Percentiles rank a stretch among this genome's conserved stretches.
These are phyloP conservation scores for Rhynchosporium agropyri DNA, from an alignment of 2,329 filamentous ascomycete species.

Conservation along the genomic window DNA sequence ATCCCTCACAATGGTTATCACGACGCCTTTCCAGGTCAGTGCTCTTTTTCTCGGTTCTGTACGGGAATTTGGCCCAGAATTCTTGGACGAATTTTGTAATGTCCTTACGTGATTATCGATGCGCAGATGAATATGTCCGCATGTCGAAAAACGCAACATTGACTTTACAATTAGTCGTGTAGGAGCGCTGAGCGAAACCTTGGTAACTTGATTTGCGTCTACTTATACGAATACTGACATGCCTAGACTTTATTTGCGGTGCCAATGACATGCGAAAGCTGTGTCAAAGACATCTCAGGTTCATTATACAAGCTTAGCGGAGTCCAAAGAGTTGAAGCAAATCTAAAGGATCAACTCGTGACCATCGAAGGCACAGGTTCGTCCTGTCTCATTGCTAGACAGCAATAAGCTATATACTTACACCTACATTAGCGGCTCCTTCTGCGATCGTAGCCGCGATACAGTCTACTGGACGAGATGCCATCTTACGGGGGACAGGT, in stretches of 20 bases:
- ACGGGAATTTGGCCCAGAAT: no score
- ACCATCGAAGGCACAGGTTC: slow-evolving; percentile 80
- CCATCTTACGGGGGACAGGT: slow-evolving; percentile 88
- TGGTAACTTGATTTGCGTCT: slow-evolving; percentile 24
- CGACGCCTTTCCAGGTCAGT: slow-evolving; percentile 43
- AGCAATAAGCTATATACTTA: slow-evolving; percentile 4
- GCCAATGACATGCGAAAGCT: slow-evolving; percentile 86
- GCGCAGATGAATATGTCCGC: no score
- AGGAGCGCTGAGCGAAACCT: neutral
- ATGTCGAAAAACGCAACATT: no score
- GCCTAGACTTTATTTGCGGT: slow-evolving; percentile 88
- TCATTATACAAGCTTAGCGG: slow-evolving; percentile 77
- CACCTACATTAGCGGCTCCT: slow-evolving; percentile 63
- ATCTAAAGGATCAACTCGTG: slow-evolving; percentile 80
- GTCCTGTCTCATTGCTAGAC: slow-evolving; percentile 33
- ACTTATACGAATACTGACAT: slow-evolving; percentile 34
- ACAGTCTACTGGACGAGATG: slow-evolving; percentile 87
- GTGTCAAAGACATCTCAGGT: slow-evolving; percentile 82
- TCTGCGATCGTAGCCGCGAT: slow-evolving; percentile 89
- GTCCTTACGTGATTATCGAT: no score
- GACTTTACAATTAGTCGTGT: no score
- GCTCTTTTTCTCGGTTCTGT: neutral
- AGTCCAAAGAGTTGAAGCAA: slow-evolving; percentile 80
- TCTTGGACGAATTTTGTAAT: no score
- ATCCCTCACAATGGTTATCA: slow-evolving; percentile 38